Evolutionary conservation across 805 yeast genomes (phyloP), one percentile per base, ranked within the genome.

Genomic region (Metschnikowia vanudenii): DNA sequence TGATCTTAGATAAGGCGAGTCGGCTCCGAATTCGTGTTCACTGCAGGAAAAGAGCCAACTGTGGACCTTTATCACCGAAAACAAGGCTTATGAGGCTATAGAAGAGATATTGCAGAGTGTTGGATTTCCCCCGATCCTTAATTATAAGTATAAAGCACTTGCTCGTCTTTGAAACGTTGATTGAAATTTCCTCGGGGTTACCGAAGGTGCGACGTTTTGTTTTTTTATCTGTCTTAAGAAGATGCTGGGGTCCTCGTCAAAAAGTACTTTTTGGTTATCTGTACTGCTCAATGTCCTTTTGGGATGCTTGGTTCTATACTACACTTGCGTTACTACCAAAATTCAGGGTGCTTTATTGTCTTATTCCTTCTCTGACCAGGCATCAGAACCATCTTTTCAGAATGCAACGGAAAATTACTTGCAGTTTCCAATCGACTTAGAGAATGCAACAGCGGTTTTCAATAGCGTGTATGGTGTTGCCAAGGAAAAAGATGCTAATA

Each of bases 401-500:
- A 36, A 39, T 11, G 46, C 47, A 4, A 35, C 49, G 14, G 42
- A 32, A 9, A 32, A 40, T 35, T 37, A 28, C 33, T 11, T 22
- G 19, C 26, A 36, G 14, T 43, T 18, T 28, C 55, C 52, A n/a
- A 62, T 79, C 22, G 76, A 76, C 47, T 54, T 74, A 3, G 62
- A 49, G 3, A 80, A 81, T 51, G 82, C 85, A 22, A 62, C 80
- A 0, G 77, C 82, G 1, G 57, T 82, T 2, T 81, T 82, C 63
- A 80, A 79, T 53, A 70, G 82, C 3, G 71, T 82, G 12, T 65
- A 76, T 42, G 75, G 78, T 33, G 82, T 80, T 1, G 58, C 79
- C 43, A 78, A 76, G 52, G 79, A 78, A 49, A 75, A 76, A 41
- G 73, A 73, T 39, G 64, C 79, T 12, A 79, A 79, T 58, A 53